Evolutionary conservation across 768 basidiomycete genomes (phyloP).

Genomic region (Tricholoma matsutake): DNA sequence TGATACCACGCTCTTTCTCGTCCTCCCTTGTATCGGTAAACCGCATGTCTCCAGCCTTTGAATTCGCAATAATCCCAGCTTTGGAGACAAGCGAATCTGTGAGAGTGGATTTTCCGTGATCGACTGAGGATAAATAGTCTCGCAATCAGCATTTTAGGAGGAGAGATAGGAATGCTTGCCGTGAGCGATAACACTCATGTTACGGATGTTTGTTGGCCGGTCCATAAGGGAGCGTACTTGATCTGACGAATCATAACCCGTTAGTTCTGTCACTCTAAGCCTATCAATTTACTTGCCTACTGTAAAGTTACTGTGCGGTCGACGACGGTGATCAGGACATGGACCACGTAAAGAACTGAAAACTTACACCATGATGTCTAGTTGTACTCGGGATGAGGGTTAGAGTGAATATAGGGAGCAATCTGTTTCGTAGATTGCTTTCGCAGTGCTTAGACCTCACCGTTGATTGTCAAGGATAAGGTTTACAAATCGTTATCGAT

Average conservation of each 20-base stretch:
- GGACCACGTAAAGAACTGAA: conserved; percentile 6
- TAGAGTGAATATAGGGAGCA: conserved; percentile 18
- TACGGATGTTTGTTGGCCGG: conserved; percentile 87
- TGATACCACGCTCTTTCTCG: conserved; percentile 99
- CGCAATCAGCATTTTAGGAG: conserved; percentile 8
- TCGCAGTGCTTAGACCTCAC: conserved; percentile 14
- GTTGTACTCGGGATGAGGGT: conserved; percentile 28
- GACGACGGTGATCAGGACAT: conserved; percentile 29
- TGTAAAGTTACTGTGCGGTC: conserved; percentile 75
- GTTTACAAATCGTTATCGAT: conserved; percentile 24
- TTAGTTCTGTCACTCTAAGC: background rate
- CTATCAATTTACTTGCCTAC: conserved; percentile 54
- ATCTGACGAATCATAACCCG: conserved; percentile 42
- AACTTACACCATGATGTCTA: conserved; percentile 83
- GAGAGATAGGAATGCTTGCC: conserved; percentile 46
- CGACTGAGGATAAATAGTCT: conserved; percentile 54
- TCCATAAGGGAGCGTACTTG: conserved; percentile 90
- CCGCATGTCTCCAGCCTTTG: conserved; percentile 95
- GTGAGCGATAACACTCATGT: conserved; percentile 93
- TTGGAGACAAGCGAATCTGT: conserved; percentile 99
- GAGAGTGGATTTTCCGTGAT: conserved; percentile 99
- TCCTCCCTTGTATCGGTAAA: conserved; percentile 97
- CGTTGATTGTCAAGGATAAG: conserved; percentile 37
- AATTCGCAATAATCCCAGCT: conserved; percentile 95
- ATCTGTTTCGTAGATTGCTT: conserved; percentile 30